Evolutionary conservation across 441 rosid species (phyloP).

Genomic region (California macrophylla): DNA sequence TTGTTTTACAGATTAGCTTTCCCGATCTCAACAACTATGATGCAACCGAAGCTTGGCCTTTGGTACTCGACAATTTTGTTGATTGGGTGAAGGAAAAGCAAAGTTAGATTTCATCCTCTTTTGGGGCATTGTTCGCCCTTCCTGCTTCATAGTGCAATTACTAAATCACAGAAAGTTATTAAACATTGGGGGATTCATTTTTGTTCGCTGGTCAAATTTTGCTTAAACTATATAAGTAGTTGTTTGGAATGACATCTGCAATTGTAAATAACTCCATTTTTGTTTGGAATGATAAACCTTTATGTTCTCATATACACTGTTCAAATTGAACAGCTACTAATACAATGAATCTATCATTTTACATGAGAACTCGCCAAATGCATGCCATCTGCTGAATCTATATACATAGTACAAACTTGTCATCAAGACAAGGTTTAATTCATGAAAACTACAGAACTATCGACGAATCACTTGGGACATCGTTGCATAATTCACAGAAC

Average conservation of each 20-base stretch:
- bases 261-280: neutral
- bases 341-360: neutral
- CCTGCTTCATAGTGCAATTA: neutral
- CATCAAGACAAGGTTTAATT: neutral
- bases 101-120: slow-evolving; percentile 14
- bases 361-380: neutral
- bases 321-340: neutral
- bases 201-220: neutral
- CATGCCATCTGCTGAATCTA: neutral
- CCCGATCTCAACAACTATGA: slow-evolving; percentile 43
- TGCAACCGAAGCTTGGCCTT: slow-evolving; percentile 40
- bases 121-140: neutral
- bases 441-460: slow-evolving; percentile 5
- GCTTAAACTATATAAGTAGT: neutral
- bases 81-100: slow-evolving; percentile 40
- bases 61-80: slow-evolving; percentile 43
- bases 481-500: slow-evolving; percentile 19
- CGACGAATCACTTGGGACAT: slow-evolving; percentile 19
- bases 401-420: neutral
- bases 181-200: neutral
- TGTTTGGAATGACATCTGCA: neutral
- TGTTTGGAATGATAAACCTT: neutral
- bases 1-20: slow-evolving; percentile 35
- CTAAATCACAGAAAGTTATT: neutral
- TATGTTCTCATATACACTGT: neutral